Evolutionary conservation across 805 yeast genomes (phyloP).

Genomic region (Candida ponderosae): DNA sequence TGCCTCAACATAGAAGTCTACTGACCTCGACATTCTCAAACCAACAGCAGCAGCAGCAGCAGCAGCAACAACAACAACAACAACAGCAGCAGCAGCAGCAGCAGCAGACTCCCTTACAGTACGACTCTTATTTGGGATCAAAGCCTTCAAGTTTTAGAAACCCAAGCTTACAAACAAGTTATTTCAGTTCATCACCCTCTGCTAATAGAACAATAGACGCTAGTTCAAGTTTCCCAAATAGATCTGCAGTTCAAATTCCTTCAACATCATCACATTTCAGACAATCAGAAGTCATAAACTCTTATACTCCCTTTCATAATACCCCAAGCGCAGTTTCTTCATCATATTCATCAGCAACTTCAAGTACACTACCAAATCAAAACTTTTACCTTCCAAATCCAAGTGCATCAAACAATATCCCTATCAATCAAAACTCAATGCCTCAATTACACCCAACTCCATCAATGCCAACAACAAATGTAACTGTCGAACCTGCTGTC

Average conservation of each 20-base stretch:
- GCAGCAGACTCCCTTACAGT: constrained; percentile 13
- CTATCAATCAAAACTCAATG: too few relatives aligned
- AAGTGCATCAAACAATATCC: background rate
- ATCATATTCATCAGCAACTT: constrained; percentile 29
- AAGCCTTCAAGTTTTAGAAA: constrained; percentile 2
- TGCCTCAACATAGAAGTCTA: background rate
- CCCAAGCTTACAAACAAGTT: constrained; percentile 29
- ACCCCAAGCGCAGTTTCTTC: constrained; percentile 42
- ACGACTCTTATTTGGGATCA: background rate
- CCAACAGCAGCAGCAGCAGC: constrained; percentile 3
- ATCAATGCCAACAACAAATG: constrained; percentile 47
- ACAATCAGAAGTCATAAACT: constrained; percentile 14
- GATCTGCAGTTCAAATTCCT: constrained; percentile 19
- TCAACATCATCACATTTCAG: constrained; percentile 22
- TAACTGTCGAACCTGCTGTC: constrained; percentile 38
- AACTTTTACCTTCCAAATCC: constrained; percentile 9
- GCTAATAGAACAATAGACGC: background rate
- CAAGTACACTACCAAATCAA: constrained; percentile 16
- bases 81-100: constrained; percentile 6
- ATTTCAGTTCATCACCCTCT: constrained; percentile 35
- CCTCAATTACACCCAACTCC: constrained; percentile 29
- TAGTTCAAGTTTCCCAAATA: constrained; percentile 5
- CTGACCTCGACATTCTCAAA: constrained; percentile 7
- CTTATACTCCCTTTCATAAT: constrained; percentile 32
- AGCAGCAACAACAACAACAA: constrained; percentile 6